Conservation (phyloP, 495 filamentous ascomycete genomes). For the Letharia columbiana region DNA sequence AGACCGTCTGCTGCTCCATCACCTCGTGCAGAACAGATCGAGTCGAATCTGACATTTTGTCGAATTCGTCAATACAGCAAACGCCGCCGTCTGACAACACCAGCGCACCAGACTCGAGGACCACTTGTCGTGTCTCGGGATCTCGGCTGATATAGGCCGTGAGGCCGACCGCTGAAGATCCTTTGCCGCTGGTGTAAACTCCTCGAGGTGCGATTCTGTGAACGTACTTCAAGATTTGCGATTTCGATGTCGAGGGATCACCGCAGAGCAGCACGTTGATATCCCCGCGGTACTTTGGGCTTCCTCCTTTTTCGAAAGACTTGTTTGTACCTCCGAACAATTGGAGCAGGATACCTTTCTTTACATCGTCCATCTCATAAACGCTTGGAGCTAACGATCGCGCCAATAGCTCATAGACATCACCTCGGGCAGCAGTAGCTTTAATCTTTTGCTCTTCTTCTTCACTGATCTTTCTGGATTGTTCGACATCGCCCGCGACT, state of each 20-base stretch:
- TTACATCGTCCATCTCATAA: slow-evolving; percentile 98
- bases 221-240: slow-evolving; percentile 85
- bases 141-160: slow-evolving; percentile 96
- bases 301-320: slow-evolving; percentile 91
- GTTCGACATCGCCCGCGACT: slow-evolving; percentile 63
- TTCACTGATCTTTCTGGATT: slow-evolving; percentile 73
- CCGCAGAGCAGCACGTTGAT: slow-evolving; percentile 96
- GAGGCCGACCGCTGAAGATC: slow-evolving; percentile 95
- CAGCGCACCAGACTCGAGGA: slow-evolving; percentile 91
- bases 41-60: slow-evolving; percentile 97
- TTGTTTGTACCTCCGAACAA: slow-evolving; percentile 99
- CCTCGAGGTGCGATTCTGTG: slow-evolving; percentile 96
- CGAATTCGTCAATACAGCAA: slow-evolving; percentile 98
- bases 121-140: slow-evolving; percentile 86
- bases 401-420: slow-evolving; percentile 89
- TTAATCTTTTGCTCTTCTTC: slow-evolving; percentile 90
- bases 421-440: slow-evolving; percentile 66
- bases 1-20: slow-evolving; percentile 99
- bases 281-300: slow-evolving; percentile 89
- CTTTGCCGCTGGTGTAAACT: slow-evolving; percentile 95
- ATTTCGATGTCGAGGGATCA: slow-evolving; percentile 94
- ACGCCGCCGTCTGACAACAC: slow-evolving; percentile 94
- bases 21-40: slow-evolving; percentile 97
- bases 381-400: slow-evolving; percentile 89
- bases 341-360: slow-evolving; percentile 94